These are phyloP conservation scores for Fusarium sp. DNA, from an alignment of 2,329 filamentous ascomycete species.

Conservation along the genomic window DNA sequence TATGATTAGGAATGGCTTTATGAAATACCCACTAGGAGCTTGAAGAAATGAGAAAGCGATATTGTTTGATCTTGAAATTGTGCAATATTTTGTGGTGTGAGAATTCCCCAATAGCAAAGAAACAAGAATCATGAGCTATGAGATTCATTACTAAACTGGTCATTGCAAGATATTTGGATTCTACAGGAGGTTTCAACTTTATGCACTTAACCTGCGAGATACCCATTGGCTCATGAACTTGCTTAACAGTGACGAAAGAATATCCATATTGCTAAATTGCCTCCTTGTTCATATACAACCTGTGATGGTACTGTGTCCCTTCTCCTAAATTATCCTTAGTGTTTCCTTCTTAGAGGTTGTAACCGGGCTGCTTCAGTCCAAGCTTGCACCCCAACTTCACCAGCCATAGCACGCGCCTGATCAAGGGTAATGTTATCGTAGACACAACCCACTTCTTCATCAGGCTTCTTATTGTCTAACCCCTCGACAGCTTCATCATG, in stretches of 20 bases:
- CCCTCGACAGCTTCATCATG: too few relatives aligned
- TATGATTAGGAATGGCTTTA: constrained; percentile 17
- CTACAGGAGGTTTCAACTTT: too few relatives aligned
- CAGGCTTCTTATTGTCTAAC: not conserved
- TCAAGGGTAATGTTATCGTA: not conserved
- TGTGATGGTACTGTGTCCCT: not conserved
- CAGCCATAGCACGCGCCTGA: not conserved
- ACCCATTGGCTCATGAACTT: not conserved
- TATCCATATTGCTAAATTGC: not conserved
- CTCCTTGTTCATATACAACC: not conserved
- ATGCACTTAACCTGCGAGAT: too few relatives aligned
- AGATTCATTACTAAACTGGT: not conserved
- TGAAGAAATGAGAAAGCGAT: constrained; percentile 9
- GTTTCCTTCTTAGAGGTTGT: not conserved
- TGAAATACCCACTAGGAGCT: constrained; percentile 31
- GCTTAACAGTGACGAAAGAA: not conserved
- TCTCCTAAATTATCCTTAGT: not conserved
- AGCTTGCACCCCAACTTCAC: not conserved
- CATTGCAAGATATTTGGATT: too few relatives aligned
- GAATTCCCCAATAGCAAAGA: too few relatives aligned
- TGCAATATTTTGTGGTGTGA: not conserved
- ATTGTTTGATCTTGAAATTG: not conserved
- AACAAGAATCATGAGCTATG: not conserved
- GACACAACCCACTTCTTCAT: not conserved
- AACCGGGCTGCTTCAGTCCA: not conserved